Percentiles rank a stretch among this genome's conserved stretches.
These are phyloP conservation scores for Ascochyta pisi DNA, from an alignment of 2,329 filamentous ascomycete species.

Conservation along the genomic window DNA sequence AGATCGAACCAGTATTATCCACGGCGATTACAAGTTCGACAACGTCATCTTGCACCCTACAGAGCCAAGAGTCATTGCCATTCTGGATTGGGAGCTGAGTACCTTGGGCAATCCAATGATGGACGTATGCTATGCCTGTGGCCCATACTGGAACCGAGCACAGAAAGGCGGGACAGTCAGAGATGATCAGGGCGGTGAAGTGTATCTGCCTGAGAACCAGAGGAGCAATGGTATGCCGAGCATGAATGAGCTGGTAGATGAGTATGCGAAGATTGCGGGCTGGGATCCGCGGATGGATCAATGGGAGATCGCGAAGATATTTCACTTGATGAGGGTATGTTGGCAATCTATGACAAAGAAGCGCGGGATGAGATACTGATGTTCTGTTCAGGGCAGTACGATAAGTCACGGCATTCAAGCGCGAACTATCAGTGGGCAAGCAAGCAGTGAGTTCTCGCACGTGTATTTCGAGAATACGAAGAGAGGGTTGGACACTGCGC, in stretches of 20 bases:
- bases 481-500: constrained; percentile 38
- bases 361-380: background rate
- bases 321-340: constrained; percentile 46
- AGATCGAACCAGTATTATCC: constrained; percentile 81
- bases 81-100: constrained; percentile 97
- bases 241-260: constrained; percentile 64
- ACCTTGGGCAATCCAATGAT: constrained; percentile 92
- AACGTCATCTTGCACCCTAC: constrained; percentile 77
- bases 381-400: constrained; percentile 33
- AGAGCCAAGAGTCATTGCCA: constrained; percentile 84
- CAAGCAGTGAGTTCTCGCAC: constrained; percentile 47
- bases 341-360: background rate
- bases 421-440: constrained; percentile 45
- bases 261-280: constrained; percentile 72
- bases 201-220: constrained; percentile 39
- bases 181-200: constrained; percentile 50
- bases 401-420: constrained; percentile 48
- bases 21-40: constrained; percentile 90
- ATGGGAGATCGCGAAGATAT: constrained; percentile 46
- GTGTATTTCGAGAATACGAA: constrained; percentile 46
- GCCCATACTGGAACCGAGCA: constrained; percentile 52
- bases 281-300: constrained; percentile 66
- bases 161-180: constrained; percentile 24
- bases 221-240: constrained; percentile 69
- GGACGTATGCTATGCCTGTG: constrained; percentile 82